Base-by-base conservation (phyloP, 345 rosid species). In the Geranium rotundifolium region DNA sequence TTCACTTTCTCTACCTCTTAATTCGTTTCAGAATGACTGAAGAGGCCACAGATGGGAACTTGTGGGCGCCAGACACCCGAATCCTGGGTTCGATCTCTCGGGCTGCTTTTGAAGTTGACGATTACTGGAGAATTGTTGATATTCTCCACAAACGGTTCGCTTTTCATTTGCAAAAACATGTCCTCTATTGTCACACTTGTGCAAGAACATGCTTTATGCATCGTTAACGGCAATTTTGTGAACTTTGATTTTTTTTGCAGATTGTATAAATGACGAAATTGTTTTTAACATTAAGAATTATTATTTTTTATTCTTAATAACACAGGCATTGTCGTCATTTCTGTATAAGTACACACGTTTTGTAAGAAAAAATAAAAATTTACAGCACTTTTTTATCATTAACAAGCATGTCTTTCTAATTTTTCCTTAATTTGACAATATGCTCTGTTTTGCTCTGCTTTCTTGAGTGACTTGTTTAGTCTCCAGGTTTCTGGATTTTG, bases 21-120 rank as follows among this genome's bases (percentile, higher is more conserved):
- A 23, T 23, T 20, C 4, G 4, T 60, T 59, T 17, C 72, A 92
- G 96, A 70, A 76, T 89, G 86, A 81, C 89, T 50, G 98, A 89
- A 66, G 96, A 92, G 68, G 93, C 91, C 61, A 83, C 86, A 30
- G 81, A 73, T 68, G 88, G 84, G 60, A 81, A 83, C 62, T 72
- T 80, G 56, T 78, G 83, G 74, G 73, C 85, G 0, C 93, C 95
- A 20, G 89, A 92, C 57, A 64, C 88, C 13, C 77, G 77, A 17
- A 81, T 85, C 37, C 64, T 92, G 54, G 79, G 86, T 55, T 80
- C 80, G 31, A 89, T 92, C 71, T 92, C 98, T 39, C 84, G 76
- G 72, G 89, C 95, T 46, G 98, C 95, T 80, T 92, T 92, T 67
- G 96, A 92, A 71, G 75, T 89, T 13, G 98, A 89, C 71, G 88